Conservation (phyloP, 495 filamentous ascomycete species). For the Niebla homalea region DNA sequence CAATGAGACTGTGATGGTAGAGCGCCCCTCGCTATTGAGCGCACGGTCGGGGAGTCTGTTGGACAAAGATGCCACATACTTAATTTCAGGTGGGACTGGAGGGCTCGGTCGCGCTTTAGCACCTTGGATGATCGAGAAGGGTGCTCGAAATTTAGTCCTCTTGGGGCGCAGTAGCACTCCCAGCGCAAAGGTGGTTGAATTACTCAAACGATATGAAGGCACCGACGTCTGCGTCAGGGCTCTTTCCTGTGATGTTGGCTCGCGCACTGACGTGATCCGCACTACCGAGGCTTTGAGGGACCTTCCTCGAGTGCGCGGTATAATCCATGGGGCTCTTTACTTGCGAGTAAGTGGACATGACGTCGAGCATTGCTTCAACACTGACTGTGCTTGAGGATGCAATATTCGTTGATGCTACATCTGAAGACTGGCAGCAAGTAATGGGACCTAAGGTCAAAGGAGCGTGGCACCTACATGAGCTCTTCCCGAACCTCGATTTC, state of each 20-base stretch:
- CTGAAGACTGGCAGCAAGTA: slow-evolving; percentile 6
- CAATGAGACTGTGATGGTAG: slow-evolving; percentile 17
- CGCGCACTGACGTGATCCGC: slow-evolving; percentile 3
- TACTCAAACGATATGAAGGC: slow-evolving; percentile 9
- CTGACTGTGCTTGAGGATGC: slow-evolving; percentile 10
- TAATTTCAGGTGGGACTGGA: slow-evolving; percentile 32
- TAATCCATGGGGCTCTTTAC: slow-evolving; percentile 24
- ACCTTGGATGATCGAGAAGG: slow-evolving; percentile 23
- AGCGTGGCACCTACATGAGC: slow-evolving; percentile 30
- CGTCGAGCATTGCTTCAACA: no score
- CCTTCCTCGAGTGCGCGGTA: slow-evolving; percentile 23
- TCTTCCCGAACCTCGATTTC: slow-evolving; percentile 35
- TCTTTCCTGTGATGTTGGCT: slow-evolving; percentile 22
- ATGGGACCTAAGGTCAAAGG: slow-evolving; percentile 28
- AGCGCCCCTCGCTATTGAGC: slow-evolving; percentile 3
- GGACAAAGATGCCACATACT: slow-evolving; percentile 22
- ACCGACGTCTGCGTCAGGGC: slow-evolving; percentile 15
- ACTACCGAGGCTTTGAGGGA: background rate
- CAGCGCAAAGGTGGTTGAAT: slow-evolving; percentile 8
- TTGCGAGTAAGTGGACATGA: no score
- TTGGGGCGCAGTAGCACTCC: slow-evolving; percentile 19
- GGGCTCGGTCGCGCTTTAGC: slow-evolving; percentile 31
- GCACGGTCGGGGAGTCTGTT: background rate
- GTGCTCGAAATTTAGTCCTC: slow-evolving; percentile 27
- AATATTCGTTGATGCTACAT: slow-evolving; percentile 7